These are phyloP conservation scores for Przewalskia tangutica DNA, from an alignment of 257 asterid genomes.

Conservation along the genomic window DNA sequence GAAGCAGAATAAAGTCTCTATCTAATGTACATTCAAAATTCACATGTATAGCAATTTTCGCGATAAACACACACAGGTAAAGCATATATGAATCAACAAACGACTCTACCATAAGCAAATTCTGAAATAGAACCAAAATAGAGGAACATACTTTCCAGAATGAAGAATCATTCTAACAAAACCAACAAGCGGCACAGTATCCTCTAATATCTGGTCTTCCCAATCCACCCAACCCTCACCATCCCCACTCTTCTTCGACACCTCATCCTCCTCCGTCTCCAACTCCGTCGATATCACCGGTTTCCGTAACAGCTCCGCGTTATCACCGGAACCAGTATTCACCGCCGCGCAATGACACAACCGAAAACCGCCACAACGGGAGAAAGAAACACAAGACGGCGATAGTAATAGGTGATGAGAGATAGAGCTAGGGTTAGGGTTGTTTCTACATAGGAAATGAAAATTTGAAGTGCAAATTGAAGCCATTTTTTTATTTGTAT, in stretches of 20 bases:
- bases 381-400: slow-evolving; percentile 27
- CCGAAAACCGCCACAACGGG: neutral
- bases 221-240: slow-evolving; percentile 59
- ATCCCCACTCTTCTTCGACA: slow-evolving; percentile 25
- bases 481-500: slow-evolving; percentile 17
- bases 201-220: slow-evolving; percentile 95
- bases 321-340: slow-evolving; percentile 33
- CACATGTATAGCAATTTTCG: too few species aligned
- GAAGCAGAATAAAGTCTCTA: too few species aligned
- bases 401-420: slow-evolving; percentile 26
- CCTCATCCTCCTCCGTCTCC: slow-evolving; percentile 20
- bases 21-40: too few species aligned
- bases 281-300: slow-evolving; percentile 39
- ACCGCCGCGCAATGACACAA: slow-evolving; percentile 27
- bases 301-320: slow-evolving; percentile 51
- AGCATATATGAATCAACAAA: neutral
- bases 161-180: slow-evolving; percentile 82
- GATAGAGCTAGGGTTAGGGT: neutral
- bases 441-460: slow-evolving; percentile 8
- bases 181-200: slow-evolving; percentile 85
- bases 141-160: slow-evolving; percentile 59
- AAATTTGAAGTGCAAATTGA: slow-evolving; percentile 14
- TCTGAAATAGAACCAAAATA: neutral
- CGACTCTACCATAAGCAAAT: neutral
- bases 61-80: neutral